Evolutionary conservation across 352 stramenopile species (phyloP), one percentile per base, ranked within the genome.

Genomic region (Detonula confervacea): DNA sequence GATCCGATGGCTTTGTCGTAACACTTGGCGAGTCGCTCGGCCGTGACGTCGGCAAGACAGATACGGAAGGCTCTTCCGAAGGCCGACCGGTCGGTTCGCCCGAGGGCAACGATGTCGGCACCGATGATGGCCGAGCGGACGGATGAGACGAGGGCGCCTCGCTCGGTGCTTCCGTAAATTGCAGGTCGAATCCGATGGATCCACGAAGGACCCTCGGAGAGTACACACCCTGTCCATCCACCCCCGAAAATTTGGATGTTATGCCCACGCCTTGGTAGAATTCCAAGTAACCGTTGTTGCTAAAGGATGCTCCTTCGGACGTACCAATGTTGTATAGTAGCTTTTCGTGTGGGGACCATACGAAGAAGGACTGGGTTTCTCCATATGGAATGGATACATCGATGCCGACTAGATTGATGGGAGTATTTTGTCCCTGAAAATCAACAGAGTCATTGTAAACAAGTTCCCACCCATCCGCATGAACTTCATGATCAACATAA

Each of bases 191-290:
- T n/a, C n/a, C n/a, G n/a, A 78, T 60, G 24, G 51, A 9, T 27
- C 46, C 52, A 35, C 39, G 67, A 9, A 71, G 39, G 30, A 59
- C 20, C 29, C 64, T 44, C 37, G 46, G 33, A 29, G 20, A 29
- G 18, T 59, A 67, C 0, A 64, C 33, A 65, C 57, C 46, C 9
- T 37, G 22, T 14, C 18, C 18, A 11, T 49, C 37, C 11, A 25
- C 25, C 2, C 61, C 61, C 12, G 59, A 37, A 59, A 79, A 79
- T n/a, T 65, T 79, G 25, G n/a, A 59, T n/a, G 60, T 66, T 14
- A 79, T 6, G 22, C 70, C 60, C 65, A 66, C 35, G 3, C 70
- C 70, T 62, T 65, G 30, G 25, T 79, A 72, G n/a, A 72, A 66
- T 27, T 39, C 20, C 1, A 79, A 55, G 11, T 30, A 66, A 5